Evolutionary conservation across 345 rosid species (phyloP).

Genomic region (Citrus glauca): DNA sequence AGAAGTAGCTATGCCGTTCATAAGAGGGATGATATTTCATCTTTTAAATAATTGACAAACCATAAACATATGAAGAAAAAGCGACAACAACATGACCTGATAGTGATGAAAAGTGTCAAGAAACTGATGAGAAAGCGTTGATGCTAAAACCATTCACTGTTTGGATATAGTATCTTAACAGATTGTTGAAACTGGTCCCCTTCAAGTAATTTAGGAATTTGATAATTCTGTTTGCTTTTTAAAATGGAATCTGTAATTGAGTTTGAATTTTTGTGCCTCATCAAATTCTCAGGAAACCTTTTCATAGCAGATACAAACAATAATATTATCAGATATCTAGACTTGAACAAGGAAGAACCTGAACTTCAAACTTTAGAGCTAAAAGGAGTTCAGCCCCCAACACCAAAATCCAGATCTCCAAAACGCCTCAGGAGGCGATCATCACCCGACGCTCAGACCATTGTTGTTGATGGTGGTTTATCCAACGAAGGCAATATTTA

Average conservation of each 20-base stretch:
- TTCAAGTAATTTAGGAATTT: not conserved
- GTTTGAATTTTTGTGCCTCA: not conserved
- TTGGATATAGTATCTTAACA: not conserved
- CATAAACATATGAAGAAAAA: not conserved
- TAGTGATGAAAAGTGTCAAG: not conserved
- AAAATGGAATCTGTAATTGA: not conserved
- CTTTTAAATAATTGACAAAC: not conserved
- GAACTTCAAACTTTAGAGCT: slow-evolving; percentile 74
- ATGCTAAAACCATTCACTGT: not conserved
- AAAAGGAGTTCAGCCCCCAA: slow-evolving; percentile 77
- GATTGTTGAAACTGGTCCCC: not conserved
- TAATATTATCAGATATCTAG: slow-evolving; percentile 66
- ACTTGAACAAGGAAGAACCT: slow-evolving; percentile 45
- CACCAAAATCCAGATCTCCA: slow-evolving; percentile 51
- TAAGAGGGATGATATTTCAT: not conserved
- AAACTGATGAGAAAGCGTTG: not conserved
- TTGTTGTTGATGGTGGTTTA: slow-evolving; percentile 50
- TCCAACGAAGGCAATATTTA: slow-evolving; percentile 59
- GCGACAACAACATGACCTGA: not conserved
- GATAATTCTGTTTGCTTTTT: not conserved
- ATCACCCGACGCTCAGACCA: slow-evolving; percentile 60
- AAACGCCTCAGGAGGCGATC: slow-evolving; percentile 72
- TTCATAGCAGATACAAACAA: slow-evolving; percentile 91
- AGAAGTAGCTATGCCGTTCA: not conserved
- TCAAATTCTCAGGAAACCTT: slow-evolving; percentile 58